Conservation (phyloP, 1,139 yeast genomes). For the Trichomonascaceae sp. region DNA sequence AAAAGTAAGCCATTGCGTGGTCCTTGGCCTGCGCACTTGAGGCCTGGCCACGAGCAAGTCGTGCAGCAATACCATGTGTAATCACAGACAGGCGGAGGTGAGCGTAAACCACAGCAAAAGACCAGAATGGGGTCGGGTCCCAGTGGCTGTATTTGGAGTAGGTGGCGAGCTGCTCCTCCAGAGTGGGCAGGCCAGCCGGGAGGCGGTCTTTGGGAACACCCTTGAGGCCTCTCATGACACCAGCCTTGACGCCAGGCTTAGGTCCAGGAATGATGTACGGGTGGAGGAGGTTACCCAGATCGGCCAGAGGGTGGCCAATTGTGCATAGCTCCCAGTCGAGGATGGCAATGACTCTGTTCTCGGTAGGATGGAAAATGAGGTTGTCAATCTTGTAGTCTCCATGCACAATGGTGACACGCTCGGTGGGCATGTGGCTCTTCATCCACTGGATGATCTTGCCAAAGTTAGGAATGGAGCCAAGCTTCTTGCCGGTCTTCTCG, state of each 20-base stretch:
- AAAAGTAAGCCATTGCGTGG: slow-evolving; percentile 33
- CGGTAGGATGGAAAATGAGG: slow-evolving; percentile 39
- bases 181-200: slow-evolving; percentile 18
- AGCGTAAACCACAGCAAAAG: slow-evolving; percentile 47
- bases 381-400: slow-evolving; percentile 63
- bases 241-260: slow-evolving; percentile 2
- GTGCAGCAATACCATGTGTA: slow-evolving; percentile 55
- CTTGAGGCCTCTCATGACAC: slow-evolving; percentile 5
- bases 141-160: slow-evolving; percentile 19
- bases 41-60: slow-evolving; percentile 45
- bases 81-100: slow-evolving; percentile 47
- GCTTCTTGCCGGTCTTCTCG: slow-evolving; percentile 24
- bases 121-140: slow-evolving; percentile 32
- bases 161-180: slow-evolving; percentile 14
- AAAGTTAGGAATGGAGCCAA: slow-evolving; percentile 40
- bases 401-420: slow-evolving; percentile 38
- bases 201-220: slow-evolving; percentile 6
- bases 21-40: slow-evolving; percentile 42
- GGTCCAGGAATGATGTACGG: slow-evolving; percentile 37
- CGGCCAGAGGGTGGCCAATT: slow-evolving; percentile 54
- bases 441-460: slow-evolving; percentile 34
- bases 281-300: slow-evolving; percentile 47
- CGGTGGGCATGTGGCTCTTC: slow-evolving; percentile 37
- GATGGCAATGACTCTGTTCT: slow-evolving; percentile 41
- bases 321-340: slow-evolving; percentile 63